Percentiles rank a stretch among this genome's conserved stretches.
Evolutionary conservation across 2,329 filamentous ascomycete genomes (phyloP).

Genomic region (Penicillium sp.): DNA sequence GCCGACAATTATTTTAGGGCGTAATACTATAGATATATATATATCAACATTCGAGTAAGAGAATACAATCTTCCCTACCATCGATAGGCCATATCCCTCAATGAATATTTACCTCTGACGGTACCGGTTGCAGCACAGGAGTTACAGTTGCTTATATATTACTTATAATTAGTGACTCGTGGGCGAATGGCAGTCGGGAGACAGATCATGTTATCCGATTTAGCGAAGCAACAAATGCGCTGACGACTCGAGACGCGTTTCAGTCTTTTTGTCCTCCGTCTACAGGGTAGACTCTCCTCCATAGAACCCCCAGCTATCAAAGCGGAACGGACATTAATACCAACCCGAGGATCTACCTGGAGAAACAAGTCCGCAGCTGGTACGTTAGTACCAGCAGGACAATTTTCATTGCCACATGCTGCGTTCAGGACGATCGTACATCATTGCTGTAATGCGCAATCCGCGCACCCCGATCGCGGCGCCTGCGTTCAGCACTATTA

Average conservation of each 20-base stretch:
- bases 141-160: not conserved
- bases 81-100: slow-evolving; percentile 1
- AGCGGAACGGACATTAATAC: slow-evolving; percentile 4
- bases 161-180: slow-evolving; percentile 6
- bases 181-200: slow-evolving; percentile 1
- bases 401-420: slow-evolving; percentile 1
- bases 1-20: too few species aligned
- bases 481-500: not conserved
- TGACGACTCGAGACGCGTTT: not conserved
- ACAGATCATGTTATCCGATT: slow-evolving; percentile 5
- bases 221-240: not conserved
- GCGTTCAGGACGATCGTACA: slow-evolving; percentile 7
- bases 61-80: not conserved
- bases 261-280: not conserved
- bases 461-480: slow-evolving; percentile 3
- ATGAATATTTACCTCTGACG: not conserved
- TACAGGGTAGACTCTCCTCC: too few species aligned
- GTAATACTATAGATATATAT: too few species aligned
- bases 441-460: not conserved
- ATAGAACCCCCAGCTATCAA: too few species aligned
- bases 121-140: not conserved
- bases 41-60: not conserved
- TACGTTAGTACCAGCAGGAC: not conserved
- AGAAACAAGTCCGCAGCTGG: not conserved
- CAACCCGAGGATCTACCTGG: not conserved